Base-by-base conservation (phyloP, 202 grass and related monocot species). In the Setaria viridis region DNA sequence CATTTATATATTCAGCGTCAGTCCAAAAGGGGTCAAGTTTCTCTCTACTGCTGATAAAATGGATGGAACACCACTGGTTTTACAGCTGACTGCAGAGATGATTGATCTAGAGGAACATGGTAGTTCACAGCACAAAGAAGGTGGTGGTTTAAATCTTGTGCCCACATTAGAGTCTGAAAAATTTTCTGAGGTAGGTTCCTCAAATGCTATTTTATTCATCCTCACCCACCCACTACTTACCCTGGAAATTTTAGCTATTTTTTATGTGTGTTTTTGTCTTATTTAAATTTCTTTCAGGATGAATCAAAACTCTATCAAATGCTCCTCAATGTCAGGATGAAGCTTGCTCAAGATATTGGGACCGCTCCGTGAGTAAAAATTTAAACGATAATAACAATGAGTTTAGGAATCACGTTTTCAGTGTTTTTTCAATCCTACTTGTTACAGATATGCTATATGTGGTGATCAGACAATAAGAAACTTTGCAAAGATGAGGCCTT, bases 401-500 rank as follows among this genome's bases (percentile, higher is more conserved):
- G 7, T 88, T 79, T 68, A 51, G 8, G 30, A 7, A 12, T 86
- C 30, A 67, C 16, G 15, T 34, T 79, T 72, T 79, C 81, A 76
- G 48, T 70, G 0, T 76, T 34, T 71, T 48, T 78, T 7, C 30
- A 74, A 83, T 90, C 78, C 33, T n/a, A 6, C 1, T 45, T 88
- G 21, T 76, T 89, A 87, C 77, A 98, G 96, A 65, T 98, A 98
- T 88, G 96, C 96, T 43, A 91, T 98, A 92, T 95, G 96, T 47
- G 96, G 96, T 66, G 96, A 99, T 85, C 93, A 95, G 85, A 95
- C 96, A 79, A 83, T 95, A 75, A 95, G 86, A 86, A 90, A 89
- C 79, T 92, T 98, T 80, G 91, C 88, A 73, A 98, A 92, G 86
- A 89, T 85, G 74, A 98, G 96, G 84, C 96, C 96, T 74, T 89